Evolutionary conservation across 2,329 filamentous ascomycete species (phyloP), one percentile per base, ranked within the genome.

Genomic region (Atkinsonella hypoxylon): DNA sequence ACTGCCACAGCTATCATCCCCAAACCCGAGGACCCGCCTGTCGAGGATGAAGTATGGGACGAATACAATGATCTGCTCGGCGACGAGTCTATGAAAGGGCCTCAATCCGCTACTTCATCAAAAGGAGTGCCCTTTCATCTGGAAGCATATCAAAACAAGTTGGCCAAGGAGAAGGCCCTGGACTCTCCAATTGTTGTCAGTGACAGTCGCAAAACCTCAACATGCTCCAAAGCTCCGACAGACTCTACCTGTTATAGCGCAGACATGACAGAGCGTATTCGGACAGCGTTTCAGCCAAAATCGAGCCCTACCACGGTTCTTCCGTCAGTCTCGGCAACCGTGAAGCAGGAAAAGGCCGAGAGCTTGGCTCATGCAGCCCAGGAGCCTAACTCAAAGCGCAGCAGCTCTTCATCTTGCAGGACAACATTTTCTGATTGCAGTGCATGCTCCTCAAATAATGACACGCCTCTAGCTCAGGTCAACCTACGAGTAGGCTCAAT

Each of bases 41-140:
- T 72, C 1, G 87, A 94, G 56, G 91, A 96, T 59, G 91, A 96
- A 62, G 78, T 95, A 1, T 97, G 91, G 91, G 83, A 90, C 48
- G 91, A 95, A 66, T 96, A 94, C 62, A 83, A 97, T 57, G 91
- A 96, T 59, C 71, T 96, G 12, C 78, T 96, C 49, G 86, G 87
- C 48, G 83, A 87, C 11, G 75, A 74, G 10, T 62, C 63, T 1
- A 52, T 61, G 32, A 70, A 71, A 55, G 67, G 67, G 1, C 73
- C 74, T 2, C 67, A 68, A 1, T 81, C 79, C 1, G 69, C 75
- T 5, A 76, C 74, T 1, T 81, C 78, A 0, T 82, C 81, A 0
- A 70, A 73, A 26, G 77, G 76, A 0, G 62, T 73, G 50, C 74
- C 81, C 20, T 78, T 82, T 59, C 72, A 78, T 55, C 71, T 79